Conservation (phyloP, 306 rosid species). For the Alnus glutinosa region DNA sequence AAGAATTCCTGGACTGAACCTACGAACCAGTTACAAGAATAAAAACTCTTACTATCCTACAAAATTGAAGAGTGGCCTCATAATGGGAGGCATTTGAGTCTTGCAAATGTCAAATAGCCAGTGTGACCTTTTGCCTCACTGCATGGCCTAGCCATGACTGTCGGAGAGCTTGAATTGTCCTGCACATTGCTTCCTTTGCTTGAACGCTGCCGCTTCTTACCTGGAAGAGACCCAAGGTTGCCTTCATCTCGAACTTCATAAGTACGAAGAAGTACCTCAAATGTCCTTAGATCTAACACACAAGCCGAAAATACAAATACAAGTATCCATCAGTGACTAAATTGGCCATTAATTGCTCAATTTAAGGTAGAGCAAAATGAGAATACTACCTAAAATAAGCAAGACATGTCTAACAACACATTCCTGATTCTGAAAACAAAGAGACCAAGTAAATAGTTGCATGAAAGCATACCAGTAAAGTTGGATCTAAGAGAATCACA, state of each 20-base stretch:
- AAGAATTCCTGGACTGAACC: not conserved
- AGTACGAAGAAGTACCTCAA: slow-evolving; percentile 77
- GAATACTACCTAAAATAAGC: not conserved
- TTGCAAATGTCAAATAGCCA: slow-evolving; percentile 85
- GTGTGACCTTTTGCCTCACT: slow-evolving; percentile 90
- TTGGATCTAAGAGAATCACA: slow-evolving; percentile 60
- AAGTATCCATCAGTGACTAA: slow-evolving; percentile 17
- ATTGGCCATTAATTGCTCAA: not conserved
- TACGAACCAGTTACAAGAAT: slow-evolving; percentile 15
- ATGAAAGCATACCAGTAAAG: slow-evolving; percentile 56
- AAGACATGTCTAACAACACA: not conserved
- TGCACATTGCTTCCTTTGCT: slow-evolving; percentile 46
- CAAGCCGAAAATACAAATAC: slow-evolving; percentile 5
- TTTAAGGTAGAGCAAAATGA: not conserved
- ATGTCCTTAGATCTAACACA: slow-evolving; percentile 75
- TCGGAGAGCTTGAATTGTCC: slow-evolving; percentile 38
- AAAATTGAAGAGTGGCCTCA: slow-evolving; percentile 8
- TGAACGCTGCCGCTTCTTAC: slow-evolving; percentile 66
- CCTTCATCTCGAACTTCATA: slow-evolving; percentile 61
- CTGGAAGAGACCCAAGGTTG: slow-evolving; percentile 50
- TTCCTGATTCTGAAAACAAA: not conserved
- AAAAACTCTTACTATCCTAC: slow-evolving; percentile 8
- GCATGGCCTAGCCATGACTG: slow-evolving; percentile 66
- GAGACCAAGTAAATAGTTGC: not conserved
- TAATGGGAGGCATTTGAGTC: slow-evolving; percentile 61